These are phyloP conservation scores for Ceratobasidium sp. DNA, from an alignment of 1,284 basidiomycete genomes.

Conservation along the genomic window DNA sequence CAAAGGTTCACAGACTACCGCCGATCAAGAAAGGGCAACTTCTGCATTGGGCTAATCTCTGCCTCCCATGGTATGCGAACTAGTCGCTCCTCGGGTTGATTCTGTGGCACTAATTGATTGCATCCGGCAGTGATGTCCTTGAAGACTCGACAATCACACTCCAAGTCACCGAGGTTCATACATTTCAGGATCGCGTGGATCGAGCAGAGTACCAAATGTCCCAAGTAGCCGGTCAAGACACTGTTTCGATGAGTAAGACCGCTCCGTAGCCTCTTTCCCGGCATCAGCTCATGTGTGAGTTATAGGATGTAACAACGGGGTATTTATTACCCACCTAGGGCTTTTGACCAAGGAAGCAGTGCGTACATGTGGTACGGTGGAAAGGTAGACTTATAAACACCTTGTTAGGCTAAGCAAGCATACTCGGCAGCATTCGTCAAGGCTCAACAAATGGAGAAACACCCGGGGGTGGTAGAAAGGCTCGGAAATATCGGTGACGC, in stretches of 20 bases:
- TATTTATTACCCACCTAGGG: too few relatives aligned
- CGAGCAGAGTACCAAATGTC: neutral
- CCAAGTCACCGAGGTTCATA: conserved; percentile 14
- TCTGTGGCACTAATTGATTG: too few relatives aligned
- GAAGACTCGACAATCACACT: neutral
- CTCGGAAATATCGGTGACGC: neutral
- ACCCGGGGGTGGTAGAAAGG: neutral
- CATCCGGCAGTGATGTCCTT: neutral
- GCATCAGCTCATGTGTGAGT: neutral
- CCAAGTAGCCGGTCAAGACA: neutral
- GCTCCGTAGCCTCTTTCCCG: neutral
- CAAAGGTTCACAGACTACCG: neutral
- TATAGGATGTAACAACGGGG: too few relatives aligned
- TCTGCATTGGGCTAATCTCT: neutral
- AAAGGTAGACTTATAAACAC: conserved; percentile 37
- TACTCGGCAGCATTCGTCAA: conserved; percentile 44
- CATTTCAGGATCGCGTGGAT: neutral
- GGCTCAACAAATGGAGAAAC: conserved; percentile 29
- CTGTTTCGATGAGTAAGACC: neutral
- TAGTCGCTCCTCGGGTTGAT: too few relatives aligned
- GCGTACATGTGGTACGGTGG: neutral
- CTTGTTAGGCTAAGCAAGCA: conserved; percentile 21
- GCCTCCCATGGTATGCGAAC: neutral
- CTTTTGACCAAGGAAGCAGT: too few relatives aligned
- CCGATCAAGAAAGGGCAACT: neutral